Evolutionary conservation across 2,329 filamentous ascomycete genomes (phyloP).

Genomic region (Onygenales sp.): DNA sequence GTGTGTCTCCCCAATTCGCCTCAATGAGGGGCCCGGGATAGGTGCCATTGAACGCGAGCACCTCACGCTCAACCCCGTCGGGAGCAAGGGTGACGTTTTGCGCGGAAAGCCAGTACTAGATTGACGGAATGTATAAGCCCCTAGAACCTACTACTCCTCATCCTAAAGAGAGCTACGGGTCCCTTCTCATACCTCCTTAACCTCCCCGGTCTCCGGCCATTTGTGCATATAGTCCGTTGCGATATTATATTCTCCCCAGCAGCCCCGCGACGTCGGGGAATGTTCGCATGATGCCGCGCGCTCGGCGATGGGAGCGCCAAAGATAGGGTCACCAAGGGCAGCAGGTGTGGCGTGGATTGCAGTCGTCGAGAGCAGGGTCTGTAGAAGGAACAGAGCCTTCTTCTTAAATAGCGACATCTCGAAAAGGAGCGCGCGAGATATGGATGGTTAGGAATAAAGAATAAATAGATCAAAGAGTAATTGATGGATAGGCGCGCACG

Average conservation of each 20-base stretch:
- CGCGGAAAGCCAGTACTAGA: constrained; percentile 31
- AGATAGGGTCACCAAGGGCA: no score
- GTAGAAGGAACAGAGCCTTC: no score
- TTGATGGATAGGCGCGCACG: no score
- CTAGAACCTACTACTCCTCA: no score
- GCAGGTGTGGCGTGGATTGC: no score
- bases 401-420: no score
- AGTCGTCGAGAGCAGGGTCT: no score
- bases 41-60: constrained; percentile 18
- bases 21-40: constrained; percentile 25
- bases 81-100: constrained; percentile 34
- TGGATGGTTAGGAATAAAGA: no score
- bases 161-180: not conserved
- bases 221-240: constrained; percentile 22
- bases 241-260: constrained; percentile 19
- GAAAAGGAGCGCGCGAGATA: no score
- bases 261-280: constrained; percentile 13
- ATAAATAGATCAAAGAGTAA: no score
- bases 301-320: not conserved
- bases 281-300: constrained; percentile 7
- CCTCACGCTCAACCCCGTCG: constrained; percentile 21
- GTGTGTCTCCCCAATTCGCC: constrained; percentile 26
- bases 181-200: constrained; percentile 12
- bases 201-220: constrained; percentile 23
- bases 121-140: not conserved